Evolutionary conservation across 2,329 filamentous ascomycete genomes (phyloP), one percentile per base, ranked within the genome.

Genomic region (Pseudopithomyces chartarum): DNA sequence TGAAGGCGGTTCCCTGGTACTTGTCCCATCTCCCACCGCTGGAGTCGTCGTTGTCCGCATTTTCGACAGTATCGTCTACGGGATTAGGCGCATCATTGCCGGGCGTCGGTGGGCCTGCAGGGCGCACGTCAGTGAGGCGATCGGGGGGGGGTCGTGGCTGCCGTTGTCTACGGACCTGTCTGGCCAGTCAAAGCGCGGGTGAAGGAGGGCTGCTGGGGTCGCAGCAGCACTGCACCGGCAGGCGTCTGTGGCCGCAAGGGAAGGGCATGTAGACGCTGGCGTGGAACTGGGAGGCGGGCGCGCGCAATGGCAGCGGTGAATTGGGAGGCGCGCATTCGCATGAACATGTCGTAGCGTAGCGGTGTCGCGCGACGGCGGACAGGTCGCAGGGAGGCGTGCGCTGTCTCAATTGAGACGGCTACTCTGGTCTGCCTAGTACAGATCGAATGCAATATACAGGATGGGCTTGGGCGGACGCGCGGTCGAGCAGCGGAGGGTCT

Each of bases 1-100:
- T 82, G 71, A 78, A 82, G 1, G 71, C 69, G 3, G 80, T 82
- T 26, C 66, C 67, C 47, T 68, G 72, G 70, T 73, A 78, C 39
- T 69, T 70, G 8, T 62, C 52, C 65, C 23, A 61, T 61, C 7
- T 61, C 57, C 44, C 65, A 59, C 10, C 58, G 29, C 33, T 53
- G 23, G 60, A 59, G n/a, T 59, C 62, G 13, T 68, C 64, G 29
- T 68, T 59, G 39, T 65, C 54, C 11, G 57, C 54, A 29, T 55
- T 39, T 42, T 75, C 71, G 5, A 65, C 67, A 20, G 73, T 70
- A 70, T 75, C 74, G 55, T 75, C 73, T 23, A 76, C 62, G 20
- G 75, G 74, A 52, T 75, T 74, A 20, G 75, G 75, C 11, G 73
- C 58, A 54, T 75, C 73, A 54, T 75, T 75, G 38, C 73, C 73